Base-by-base conservation (phyloP, 192 early-diverging fungal species). In the Coemansia sp. region DNA sequence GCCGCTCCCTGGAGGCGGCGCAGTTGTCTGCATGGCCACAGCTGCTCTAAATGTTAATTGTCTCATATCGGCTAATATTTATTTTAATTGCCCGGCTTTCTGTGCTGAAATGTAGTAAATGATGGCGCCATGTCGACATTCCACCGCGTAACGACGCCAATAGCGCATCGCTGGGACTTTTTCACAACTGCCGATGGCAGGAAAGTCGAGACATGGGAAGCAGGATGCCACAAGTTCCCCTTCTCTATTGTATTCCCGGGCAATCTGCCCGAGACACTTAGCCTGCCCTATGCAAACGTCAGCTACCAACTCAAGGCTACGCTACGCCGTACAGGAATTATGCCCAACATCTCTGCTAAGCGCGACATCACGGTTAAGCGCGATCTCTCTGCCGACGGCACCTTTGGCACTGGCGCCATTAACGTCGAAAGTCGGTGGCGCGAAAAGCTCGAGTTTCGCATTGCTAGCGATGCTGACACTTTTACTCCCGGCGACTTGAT, bases 351-450 rank as follows among this genome's bases (percentile, higher is more conserved):
- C 23, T 21, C 58, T 0, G 74, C 71, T 3, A 55, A 56, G 24
- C 70, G 62, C 42, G 70, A 71, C 6, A 36, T 82, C 36, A 11
- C 23, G 39, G 74, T 76, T 18, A 76, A 76, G 70, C 73, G 79
- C 59, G 79, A 82, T 43, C 65, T 82, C 70, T 65, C 73, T 5
- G 51, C 70, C 37, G 74, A 76, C 62, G 74, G 79, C 66, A 65
- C 51, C 45, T 76, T 76, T 62, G 70, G 79, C 57, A 69, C 79
- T 2, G 79, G 79, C 48, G 73, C 79, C 9, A 73, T 82, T 16
- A 64, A 69, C 48, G 73, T 82, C 10, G 74, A 82, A 35, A 76
- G 76, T 67, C 60, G 73, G 58, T 82, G 79, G 79, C 74, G 71
- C 40, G 66, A 68, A 8, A 76, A 73, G 64, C 74, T 82, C 43